Conservation (phyloP, 805 yeast genomes). For the Metschnikowia corniflorae region DNA sequence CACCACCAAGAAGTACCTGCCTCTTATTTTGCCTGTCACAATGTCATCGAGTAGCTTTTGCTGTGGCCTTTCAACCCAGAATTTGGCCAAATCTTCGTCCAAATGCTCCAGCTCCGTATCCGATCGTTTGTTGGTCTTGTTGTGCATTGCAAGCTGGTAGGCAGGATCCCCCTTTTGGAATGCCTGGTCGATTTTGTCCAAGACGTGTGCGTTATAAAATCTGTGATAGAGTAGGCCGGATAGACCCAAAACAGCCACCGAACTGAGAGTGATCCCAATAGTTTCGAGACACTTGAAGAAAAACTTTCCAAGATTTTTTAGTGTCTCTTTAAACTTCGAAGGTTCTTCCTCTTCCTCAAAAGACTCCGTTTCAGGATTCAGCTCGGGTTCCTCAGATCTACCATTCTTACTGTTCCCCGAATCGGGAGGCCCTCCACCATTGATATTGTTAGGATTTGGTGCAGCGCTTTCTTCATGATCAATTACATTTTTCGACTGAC, state of each 20-base stretch:
- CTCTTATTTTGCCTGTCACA: slow-evolving; percentile 57
- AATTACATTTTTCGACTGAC: neutral
- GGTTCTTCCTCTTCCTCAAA: slow-evolving; percentile 13
- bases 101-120: slow-evolving; percentile 16
- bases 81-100: slow-evolving; percentile 27
- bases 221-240: slow-evolving; percentile 73
- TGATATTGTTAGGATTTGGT: slow-evolving; percentile 4
- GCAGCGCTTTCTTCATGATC: slow-evolving; percentile 1
- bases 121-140: slow-evolving; percentile 30
- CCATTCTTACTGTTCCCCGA: slow-evolving; percentile 1
- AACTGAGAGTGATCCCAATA: slow-evolving; percentile 66
- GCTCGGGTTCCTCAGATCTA: slow-evolving; percentile 15
- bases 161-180: slow-evolving; percentile 68
- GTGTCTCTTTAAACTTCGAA: slow-evolving; percentile 19
- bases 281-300: slow-evolving; percentile 55
- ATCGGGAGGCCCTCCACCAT: slow-evolving; percentile 7
- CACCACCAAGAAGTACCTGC: slow-evolving; percentile 66
- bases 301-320: slow-evolving; percentile 23
- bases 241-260: slow-evolving; percentile 61
- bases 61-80: slow-evolving; percentile 70
- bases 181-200: slow-evolving; percentile 61
- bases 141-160: slow-evolving; percentile 55
- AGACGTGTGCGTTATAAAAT: slow-evolving; percentile 54
- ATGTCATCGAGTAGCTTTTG: slow-evolving; percentile 63
- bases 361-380: slow-evolving; percentile 7